These are phyloP conservation scores for Amoebophrya sp. DNA, from an alignment of 169 alveolate species.

Conservation along the genomic window DNA sequence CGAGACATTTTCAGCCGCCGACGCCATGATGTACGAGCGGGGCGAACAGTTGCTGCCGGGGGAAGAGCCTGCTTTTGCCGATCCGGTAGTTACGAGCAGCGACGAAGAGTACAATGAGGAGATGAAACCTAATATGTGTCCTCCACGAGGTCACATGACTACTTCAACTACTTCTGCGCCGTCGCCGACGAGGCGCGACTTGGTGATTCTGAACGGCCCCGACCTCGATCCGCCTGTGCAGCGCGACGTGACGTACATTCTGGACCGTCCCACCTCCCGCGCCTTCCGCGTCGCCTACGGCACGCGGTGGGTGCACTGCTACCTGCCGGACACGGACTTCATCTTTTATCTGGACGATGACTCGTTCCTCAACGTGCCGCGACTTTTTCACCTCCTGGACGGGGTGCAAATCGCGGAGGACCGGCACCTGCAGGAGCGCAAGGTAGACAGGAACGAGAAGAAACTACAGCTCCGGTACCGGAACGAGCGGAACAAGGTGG, in stretches of 20 bases:
- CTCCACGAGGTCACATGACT: not conserved
- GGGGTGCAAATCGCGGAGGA: not conserved
- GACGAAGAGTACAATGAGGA: not conserved
- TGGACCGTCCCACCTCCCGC: conserved; percentile 5
- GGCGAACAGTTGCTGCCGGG: too few species aligned
- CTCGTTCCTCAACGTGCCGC: conserved; percentile 5
- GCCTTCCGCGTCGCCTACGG: not conserved
- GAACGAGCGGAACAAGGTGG: not conserved
- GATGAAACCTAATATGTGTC: not conserved
- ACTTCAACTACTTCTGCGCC: not conserved
- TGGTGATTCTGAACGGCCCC: not conserved
- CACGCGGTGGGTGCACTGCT: not conserved
- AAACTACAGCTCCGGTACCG: not conserved
- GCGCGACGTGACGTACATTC: conserved; percentile 15
- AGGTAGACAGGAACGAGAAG: not conserved
- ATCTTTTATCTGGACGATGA: conserved; percentile 8
- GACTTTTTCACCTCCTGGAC: not conserved
- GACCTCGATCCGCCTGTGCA: conserved; percentile 1
- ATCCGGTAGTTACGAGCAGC: too few species aligned
- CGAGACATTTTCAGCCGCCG: too few species aligned
- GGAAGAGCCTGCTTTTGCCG: too few species aligned
- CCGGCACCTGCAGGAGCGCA: not conserved
- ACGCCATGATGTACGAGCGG: too few species aligned
- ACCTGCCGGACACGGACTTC: not conserved
- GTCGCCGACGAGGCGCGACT: not conserved